phyloP scores from a whole-genome alignment of 1,284 basidiomycete species.

The Sanguinoderma infundibulare region DNA sequence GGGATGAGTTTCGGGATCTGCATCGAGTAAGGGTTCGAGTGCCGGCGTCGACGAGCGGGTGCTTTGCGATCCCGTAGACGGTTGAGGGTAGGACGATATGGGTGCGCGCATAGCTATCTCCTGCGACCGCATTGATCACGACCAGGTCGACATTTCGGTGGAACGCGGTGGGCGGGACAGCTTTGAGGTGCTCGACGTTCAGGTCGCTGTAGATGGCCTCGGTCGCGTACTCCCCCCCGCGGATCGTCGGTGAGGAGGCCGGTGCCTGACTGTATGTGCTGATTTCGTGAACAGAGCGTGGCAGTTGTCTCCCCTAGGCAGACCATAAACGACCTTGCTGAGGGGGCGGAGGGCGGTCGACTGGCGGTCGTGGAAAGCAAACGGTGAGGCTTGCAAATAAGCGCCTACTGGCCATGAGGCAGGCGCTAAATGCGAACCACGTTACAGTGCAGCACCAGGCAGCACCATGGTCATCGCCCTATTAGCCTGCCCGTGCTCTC shows the following conservation, averaged over 20 bases:
- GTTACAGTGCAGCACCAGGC: too few relatives aligned
- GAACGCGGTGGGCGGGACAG: conserved; percentile 35
- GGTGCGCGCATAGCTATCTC: conserved; percentile 39
- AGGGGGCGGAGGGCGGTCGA: too few relatives aligned
- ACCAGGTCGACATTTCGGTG: conserved; percentile 40
- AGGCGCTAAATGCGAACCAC: too few relatives aligned
- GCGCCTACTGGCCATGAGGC: too few relatives aligned
- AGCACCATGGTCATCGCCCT: too few relatives aligned
- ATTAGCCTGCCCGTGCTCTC: too few relatives aligned
- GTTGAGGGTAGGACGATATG: conserved; percentile 45
- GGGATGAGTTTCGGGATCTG: conserved; percentile 42
- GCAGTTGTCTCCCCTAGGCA: too few relatives aligned
- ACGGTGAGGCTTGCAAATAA: too few relatives aligned
- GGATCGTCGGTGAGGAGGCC: conserved; percentile 38
- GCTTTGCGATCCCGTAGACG: conserved; percentile 43
- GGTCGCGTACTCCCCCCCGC: conserved; percentile 33
- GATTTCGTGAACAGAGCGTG: too few relatives aligned
- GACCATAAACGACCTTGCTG: too few relatives aligned
- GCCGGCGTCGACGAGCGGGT: conserved; percentile 41
- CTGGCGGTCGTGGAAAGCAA: too few relatives aligned
- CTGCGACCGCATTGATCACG: conserved; percentile 39
- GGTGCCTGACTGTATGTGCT: conserved; percentile 51
- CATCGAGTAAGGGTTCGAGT: conserved; percentile 40
- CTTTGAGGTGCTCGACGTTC: conserved; percentile 39
- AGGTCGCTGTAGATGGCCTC: conserved; percentile 42